phyloP scores from a whole-genome alignment of 257 asterid genomes.

The Asclepias syriaca region DNA sequence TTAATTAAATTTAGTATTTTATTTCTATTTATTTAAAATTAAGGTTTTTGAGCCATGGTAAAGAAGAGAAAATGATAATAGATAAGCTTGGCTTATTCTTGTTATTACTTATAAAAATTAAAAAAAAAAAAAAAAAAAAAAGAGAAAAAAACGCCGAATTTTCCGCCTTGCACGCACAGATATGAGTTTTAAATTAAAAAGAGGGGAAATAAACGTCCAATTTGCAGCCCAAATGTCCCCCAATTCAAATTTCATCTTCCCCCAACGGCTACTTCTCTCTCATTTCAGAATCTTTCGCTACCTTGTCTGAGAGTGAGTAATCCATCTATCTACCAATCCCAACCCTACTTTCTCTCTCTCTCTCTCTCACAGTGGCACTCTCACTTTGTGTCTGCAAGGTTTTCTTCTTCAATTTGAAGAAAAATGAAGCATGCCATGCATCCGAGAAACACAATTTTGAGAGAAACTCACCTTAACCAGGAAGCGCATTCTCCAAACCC shows the following conservation, averaged over 20 bases:
- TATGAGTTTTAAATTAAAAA: no score
- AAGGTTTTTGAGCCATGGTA: no score
- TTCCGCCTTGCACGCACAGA: no score
- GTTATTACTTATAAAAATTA: no score
- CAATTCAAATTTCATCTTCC: neutral
- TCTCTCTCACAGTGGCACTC: neutral
- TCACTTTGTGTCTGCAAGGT: constrained; percentile 6
- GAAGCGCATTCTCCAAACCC: constrained; percentile 48
- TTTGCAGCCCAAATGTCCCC: neutral
- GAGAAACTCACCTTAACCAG: constrained; percentile 39
- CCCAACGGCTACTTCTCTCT: constrained; percentile 27
- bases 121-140: no score
- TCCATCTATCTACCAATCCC: constrained; percentile 2
- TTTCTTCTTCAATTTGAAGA: neutral
- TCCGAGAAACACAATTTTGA: constrained; percentile 50
- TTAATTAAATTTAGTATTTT: no score
- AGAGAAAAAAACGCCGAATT: no score
- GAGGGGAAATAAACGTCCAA: neutral
- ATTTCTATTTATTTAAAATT: no score
- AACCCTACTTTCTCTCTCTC: neutral
- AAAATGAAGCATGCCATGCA: constrained; percentile 52
- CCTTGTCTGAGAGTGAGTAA: constrained; percentile 17
- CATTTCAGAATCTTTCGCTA: constrained; percentile 18
- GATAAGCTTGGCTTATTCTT: no score
- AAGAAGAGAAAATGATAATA: no score